Conservation (phyloP, 345 rosid genomes). For the Brassica nigra region DNA sequence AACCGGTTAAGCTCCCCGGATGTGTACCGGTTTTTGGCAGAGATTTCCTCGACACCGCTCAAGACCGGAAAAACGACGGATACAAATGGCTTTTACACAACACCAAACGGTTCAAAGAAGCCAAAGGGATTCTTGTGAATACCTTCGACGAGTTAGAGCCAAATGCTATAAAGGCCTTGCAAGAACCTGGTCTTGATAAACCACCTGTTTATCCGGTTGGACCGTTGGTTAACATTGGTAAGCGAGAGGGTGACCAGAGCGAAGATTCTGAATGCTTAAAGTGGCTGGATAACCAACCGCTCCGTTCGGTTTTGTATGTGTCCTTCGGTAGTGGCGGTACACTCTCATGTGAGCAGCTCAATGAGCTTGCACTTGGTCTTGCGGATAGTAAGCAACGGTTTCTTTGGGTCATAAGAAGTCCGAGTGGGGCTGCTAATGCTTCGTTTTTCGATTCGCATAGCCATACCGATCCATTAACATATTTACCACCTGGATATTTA, state of each 20-base stretch:
- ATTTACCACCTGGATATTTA: slow-evolving; percentile 69
- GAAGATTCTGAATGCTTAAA: slow-evolving; percentile 49
- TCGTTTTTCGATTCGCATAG: slow-evolving; percentile 53
- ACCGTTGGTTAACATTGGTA: slow-evolving; percentile 55
- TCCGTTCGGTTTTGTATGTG: slow-evolving; percentile 74
- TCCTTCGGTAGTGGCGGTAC: slow-evolving; percentile 97
- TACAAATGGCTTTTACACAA: slow-evolving; percentile 62
- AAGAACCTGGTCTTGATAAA: slow-evolving; percentile 45
- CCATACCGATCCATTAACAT: slow-evolving; percentile 52
- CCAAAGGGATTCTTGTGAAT: slow-evolving; percentile 65
- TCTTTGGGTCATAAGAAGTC: slow-evolving; percentile 79
- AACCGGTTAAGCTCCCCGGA: slow-evolving; percentile 63
- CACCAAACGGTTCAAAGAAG: slow-evolving; percentile 49
- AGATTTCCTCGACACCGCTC: slow-evolving; percentile 59
- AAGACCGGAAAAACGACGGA: slow-evolving; percentile 64
- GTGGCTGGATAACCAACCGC: slow-evolving; percentile 85
- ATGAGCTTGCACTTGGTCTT: slow-evolving; percentile 76
- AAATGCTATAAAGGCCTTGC: slow-evolving; percentile 48
- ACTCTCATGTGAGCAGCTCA: slow-evolving; percentile 59
- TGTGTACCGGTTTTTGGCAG: slow-evolving; percentile 54
- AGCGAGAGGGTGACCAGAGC: not conserved
- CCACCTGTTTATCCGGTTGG: slow-evolving; percentile 75
- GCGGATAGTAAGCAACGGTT: slow-evolving; percentile 80
- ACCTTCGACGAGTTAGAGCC: slow-evolving; percentile 60
- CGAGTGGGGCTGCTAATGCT: slow-evolving; percentile 55